Evolutionary conservation across 1,284 basidiomycete species (phyloP).

Genomic region (Tilletia setariae): DNA sequence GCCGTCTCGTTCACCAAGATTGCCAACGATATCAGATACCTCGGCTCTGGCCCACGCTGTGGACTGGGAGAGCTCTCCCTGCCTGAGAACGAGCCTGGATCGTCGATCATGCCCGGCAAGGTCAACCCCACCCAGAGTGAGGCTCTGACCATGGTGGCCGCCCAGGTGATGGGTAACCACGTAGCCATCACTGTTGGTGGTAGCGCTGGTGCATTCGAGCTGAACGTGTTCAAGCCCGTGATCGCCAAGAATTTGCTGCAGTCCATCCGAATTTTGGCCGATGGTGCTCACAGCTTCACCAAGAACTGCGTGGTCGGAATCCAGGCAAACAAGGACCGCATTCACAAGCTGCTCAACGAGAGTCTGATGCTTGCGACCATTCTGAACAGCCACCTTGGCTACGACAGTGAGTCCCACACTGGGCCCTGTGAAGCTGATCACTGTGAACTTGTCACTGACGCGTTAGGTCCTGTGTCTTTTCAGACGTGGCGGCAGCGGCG

Average conservation of each 20-base stretch:
- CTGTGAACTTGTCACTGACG: neutral
- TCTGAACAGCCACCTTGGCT: conserved; percentile 85
- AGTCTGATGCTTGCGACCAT: conserved; percentile 86
- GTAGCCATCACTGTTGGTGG: conserved; percentile 89
- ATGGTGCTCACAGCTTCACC: conserved; percentile 78
- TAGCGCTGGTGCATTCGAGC: conserved; percentile 94
- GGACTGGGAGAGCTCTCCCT: conserved; percentile 90
- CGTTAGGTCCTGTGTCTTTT: neutral
- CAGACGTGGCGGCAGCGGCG: conserved; percentile 90
- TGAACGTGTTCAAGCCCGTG: conserved; percentile 99
- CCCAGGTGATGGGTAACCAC: conserved; percentile 98
- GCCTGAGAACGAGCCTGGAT: conserved; percentile 98
- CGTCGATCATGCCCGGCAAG: conserved; percentile 99
- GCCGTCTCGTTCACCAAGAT: conserved; percentile 99
- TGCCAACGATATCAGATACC: conserved; percentile 97
- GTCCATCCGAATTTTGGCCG: conserved; percentile 86
- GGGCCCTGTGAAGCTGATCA: no score
- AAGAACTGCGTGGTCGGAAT: conserved; percentile 97
- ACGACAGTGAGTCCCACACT: conserved; percentile 71
- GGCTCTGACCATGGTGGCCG: conserved; percentile 93
- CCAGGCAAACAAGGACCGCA: conserved; percentile 89
- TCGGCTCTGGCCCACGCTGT: conserved; percentile 95
- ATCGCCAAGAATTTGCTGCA: conserved; percentile 96
- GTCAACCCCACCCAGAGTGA: conserved; percentile 99
- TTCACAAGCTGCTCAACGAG: conserved; percentile 84